phyloP scores from a whole-genome alignment of 495 filamentous ascomycete species.

The Achaetomiella virescens region DNA sequence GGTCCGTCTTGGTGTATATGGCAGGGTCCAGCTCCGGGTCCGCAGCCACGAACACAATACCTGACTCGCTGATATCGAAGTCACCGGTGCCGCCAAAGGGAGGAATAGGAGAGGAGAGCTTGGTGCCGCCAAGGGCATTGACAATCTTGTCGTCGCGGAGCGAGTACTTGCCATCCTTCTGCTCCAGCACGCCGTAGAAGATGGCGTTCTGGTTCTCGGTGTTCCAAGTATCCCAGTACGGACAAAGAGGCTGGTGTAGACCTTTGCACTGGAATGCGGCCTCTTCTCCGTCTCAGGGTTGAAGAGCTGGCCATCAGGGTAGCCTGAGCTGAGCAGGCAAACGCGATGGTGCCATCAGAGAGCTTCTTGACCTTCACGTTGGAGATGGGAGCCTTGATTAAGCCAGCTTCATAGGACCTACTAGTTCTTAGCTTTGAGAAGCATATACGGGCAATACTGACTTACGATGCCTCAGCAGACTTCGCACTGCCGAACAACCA shows the following conservation, averaged over 20 bases:
- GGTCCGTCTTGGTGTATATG: constrained; percentile 70
- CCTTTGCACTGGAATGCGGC: constrained; percentile 51
- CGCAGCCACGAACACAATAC: constrained; percentile 77
- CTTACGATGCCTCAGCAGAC: constrained; percentile 13
- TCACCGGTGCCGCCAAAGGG: constrained; percentile 51
- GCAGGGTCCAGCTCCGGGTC: constrained; percentile 74
- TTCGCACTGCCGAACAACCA: constrained; percentile 52
- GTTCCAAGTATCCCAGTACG: constrained; percentile 73
- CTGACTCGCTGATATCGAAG: constrained; percentile 50
- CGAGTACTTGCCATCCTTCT: constrained; percentile 34
- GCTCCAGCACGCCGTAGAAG: constrained; percentile 63
- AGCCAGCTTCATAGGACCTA: constrained; percentile 54
- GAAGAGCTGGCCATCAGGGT: constrained; percentile 56
- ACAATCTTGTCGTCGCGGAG: constrained; percentile 38
- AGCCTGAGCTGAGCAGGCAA: constrained; percentile 60
- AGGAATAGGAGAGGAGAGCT: constrained; percentile 55
- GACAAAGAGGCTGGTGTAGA: constrained; percentile 66
- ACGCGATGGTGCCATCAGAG: constrained; percentile 56
- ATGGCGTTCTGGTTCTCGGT: constrained; percentile 64
- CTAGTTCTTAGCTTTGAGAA: neutral
- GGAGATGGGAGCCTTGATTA: constrained; percentile 61
- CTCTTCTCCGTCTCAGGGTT: constrained; percentile 53
- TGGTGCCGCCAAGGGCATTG: constrained; percentile 54
- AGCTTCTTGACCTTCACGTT: constrained; percentile 66
- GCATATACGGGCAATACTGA: neutral